phyloP scores from a whole-genome alignment of 305 asterid genomes.

The Solanum hybrid region DNA sequence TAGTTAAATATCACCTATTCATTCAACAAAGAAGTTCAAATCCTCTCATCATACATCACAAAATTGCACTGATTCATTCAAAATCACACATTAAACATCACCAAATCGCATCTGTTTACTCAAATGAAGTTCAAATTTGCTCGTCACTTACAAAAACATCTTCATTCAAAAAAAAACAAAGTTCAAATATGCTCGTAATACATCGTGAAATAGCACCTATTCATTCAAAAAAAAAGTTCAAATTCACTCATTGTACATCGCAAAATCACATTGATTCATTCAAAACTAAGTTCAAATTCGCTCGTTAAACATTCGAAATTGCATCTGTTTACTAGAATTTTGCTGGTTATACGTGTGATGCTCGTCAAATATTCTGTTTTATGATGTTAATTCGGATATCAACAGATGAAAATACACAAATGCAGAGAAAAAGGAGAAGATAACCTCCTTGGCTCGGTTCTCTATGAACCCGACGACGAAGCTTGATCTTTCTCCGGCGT shows the following conservation, averaged over 20 bases:
- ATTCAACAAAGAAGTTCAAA: neutral
- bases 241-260: neutral
- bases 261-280: neutral
- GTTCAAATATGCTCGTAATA: neutral
- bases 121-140: neutral
- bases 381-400: neutral
- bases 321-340: neutral
- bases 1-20: neutral
- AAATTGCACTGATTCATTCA: neutral
- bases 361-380: neutral
- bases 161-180: neutral
- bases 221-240: neutral
- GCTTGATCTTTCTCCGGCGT: conserved; percentile 69
- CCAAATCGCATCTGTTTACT: neutral
- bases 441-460: conserved; percentile 92
- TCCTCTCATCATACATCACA: neutral
- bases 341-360: neutral
- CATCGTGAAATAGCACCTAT: neutral
- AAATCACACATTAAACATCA: too few relatives aligned
- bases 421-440: neutral
- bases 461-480: conserved; percentile 76
- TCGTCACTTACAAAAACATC: neutral
- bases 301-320: neutral
- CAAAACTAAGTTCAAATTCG: neutral
- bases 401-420: neutral